These are phyloP conservation scores for Colletotrichum lini DNA, from an alignment of 2,329 filamentous ascomycete genomes.

Conservation along the genomic window DNA sequence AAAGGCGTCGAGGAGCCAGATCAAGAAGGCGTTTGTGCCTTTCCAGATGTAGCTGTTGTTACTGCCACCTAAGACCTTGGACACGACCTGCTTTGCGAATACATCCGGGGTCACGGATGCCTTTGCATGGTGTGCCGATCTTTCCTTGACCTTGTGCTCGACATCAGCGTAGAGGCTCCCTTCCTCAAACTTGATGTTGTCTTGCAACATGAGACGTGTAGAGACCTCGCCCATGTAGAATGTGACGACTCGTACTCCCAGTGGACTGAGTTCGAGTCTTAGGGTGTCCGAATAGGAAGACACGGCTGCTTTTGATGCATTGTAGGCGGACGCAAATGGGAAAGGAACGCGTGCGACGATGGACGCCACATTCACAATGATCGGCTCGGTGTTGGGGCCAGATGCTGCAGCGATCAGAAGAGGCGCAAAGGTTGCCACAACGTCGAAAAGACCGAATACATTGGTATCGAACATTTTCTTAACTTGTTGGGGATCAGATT, in stretches of 20 bases:
- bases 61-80: background rate
- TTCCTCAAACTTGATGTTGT: slow-evolving; percentile 8
- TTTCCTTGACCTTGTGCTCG: slow-evolving; percentile 12
- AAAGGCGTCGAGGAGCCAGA: slow-evolving; percentile 50
- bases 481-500: slow-evolving; percentile 44
- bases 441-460: slow-evolving; percentile 55
- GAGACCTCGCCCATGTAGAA: slow-evolving; percentile 48
- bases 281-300: slow-evolving; percentile 55
- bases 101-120: slow-evolving; percentile 5
- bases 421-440: slow-evolving; percentile 56
- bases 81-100: slow-evolving; percentile 20
- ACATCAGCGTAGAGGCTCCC: slow-evolving; percentile 31
- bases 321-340: slow-evolving; percentile 57
- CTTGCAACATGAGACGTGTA: slow-evolving; percentile 11
- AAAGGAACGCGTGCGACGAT: slow-evolving; percentile 50
- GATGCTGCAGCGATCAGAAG: slow-evolving; percentile 52
- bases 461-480: slow-evolving; percentile 55
- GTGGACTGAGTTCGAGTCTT: slow-evolving; percentile 51
- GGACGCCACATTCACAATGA: slow-evolving; percentile 59
- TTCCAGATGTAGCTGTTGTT: slow-evolving; percentile 27
- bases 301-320: slow-evolving; percentile 60
- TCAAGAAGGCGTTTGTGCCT: slow-evolving; percentile 30
- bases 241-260: slow-evolving; percentile 57
- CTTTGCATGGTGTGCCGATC: slow-evolving; percentile 3
- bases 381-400: slow-evolving; percentile 42